phyloP scores from a whole-genome alignment of 768 basidiomycete genomes.

The Scleroderma bovista region DNA sequence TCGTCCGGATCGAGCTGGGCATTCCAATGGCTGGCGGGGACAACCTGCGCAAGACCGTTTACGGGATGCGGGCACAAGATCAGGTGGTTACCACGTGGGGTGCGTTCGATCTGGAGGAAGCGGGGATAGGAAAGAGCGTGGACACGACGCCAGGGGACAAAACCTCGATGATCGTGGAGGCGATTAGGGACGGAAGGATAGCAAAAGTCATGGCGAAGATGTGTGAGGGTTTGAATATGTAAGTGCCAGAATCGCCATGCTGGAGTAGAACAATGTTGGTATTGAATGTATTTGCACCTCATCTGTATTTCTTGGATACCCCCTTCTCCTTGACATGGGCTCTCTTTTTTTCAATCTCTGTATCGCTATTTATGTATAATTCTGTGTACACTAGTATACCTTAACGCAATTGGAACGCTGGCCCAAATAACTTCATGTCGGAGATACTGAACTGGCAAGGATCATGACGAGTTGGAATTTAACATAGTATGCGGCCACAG shows the following conservation, averaged over 20 bases:
- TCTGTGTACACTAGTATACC: too few relatives aligned
- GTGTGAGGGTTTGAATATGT: slow-evolving; percentile 31
- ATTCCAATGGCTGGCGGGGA: slow-evolving; percentile 79
- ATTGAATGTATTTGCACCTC: too few relatives aligned
- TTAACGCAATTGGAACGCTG: too few relatives aligned
- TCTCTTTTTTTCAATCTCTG: too few relatives aligned
- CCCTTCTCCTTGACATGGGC: too few relatives aligned
- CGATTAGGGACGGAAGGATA: slow-evolving; percentile 67
- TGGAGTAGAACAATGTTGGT: too few relatives aligned
- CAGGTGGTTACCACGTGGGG: slow-evolving; percentile 11
- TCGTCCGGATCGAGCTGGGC: slow-evolving; percentile 64
- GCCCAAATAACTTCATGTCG: too few relatives aligned
- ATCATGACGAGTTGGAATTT: too few relatives aligned
- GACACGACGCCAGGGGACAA: slow-evolving; percentile 64
- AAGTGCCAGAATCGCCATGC: background rate
- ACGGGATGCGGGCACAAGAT: slow-evolving; percentile 57
- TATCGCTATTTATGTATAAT: too few relatives aligned
- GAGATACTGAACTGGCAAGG: too few relatives aligned
- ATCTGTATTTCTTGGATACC: too few relatives aligned
- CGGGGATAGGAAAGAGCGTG: slow-evolving; percentile 12
- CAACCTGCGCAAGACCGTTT: slow-evolving; percentile 55
- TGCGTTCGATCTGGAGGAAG: slow-evolving; percentile 41
- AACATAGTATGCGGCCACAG: too few relatives aligned
- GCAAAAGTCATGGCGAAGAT: slow-evolving; percentile 48
- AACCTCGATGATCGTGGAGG: slow-evolving; percentile 73